Percentiles rank a stretch among this genome's conserved stretches.
Conservation (phyloP, 805 yeast species). For the Sugiyamaella lignohabitans region DNA sequence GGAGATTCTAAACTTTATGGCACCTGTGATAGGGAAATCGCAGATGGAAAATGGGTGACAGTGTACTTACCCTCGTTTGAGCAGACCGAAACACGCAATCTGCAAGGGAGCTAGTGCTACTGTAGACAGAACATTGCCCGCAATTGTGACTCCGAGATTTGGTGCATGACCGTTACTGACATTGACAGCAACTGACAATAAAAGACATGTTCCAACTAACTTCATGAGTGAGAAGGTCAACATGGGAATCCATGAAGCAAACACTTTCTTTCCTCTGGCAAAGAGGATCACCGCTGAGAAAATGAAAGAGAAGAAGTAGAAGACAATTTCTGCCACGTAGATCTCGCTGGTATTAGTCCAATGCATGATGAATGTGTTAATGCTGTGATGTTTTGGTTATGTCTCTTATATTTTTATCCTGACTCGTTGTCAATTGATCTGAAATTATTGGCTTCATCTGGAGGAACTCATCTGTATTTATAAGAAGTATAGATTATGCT, state of each 20-base stretch:
- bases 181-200: constrained; percentile 5
- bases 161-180: constrained; percentile 7
- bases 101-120: constrained; percentile 14
- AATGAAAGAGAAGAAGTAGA: constrained; percentile 2
- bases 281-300: constrained; percentile 1
- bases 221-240: constrained; percentile 8
- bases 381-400: no score
- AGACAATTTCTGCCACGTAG: constrained; percentile 8
- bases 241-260: constrained; percentile 12
- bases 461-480: no score
- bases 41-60: no score
- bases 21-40: no score
- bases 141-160: constrained; percentile 2
- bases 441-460: no score
- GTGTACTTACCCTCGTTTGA: constrained; percentile 9
- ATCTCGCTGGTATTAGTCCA: constrained; percentile 5
- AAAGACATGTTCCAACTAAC: constrained; percentile 8
- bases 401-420: no score
- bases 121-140: constrained; percentile 9
- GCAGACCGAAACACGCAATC: constrained; percentile 10
- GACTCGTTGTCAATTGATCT: no score
- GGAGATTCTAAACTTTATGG: neutral
- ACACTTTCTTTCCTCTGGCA: constrained; percentile 3
- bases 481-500: no score
- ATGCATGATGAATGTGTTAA: no score